Evolutionary conservation across 2,329 filamentous ascomycete species (phyloP).

Genomic region (Neonectria sp.): DNA sequence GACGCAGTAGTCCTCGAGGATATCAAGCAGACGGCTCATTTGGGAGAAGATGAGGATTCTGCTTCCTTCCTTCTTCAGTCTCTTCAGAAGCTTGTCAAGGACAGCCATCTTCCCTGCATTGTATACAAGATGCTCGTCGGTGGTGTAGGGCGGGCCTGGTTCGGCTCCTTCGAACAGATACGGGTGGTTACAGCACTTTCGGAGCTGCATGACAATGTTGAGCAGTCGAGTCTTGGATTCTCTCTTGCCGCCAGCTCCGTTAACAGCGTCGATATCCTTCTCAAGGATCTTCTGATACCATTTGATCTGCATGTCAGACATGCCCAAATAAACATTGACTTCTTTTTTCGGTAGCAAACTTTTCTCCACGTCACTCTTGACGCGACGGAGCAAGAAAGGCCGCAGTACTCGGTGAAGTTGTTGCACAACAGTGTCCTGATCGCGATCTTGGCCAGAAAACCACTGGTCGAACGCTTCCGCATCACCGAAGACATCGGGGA

Average conservation of each 20-base stretch:
- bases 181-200: slow-evolving; percentile 98
- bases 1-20: slow-evolving; percentile 97
- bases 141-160: slow-evolving; percentile 97
- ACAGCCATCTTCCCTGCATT: slow-evolving; percentile 99
- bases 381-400: slow-evolving; percentile 93
- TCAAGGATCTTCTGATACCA: slow-evolving; percentile 99
- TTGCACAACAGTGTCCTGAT: slow-evolving; percentile 96
- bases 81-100: slow-evolving; percentile 89
- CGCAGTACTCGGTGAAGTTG: slow-evolving; percentile 94
- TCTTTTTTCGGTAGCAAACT: slow-evolving; percentile 98
- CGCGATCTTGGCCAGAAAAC: slow-evolving; percentile 92
- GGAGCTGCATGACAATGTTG: slow-evolving; percentile 99
- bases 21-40: slow-evolving; percentile 97
- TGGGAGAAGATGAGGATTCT: slow-evolving; percentile 99
- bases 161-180: slow-evolving; percentile 98
- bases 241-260: slow-evolving; percentile 94
- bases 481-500: slow-evolving; percentile 99
- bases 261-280: slow-evolving; percentile 99
- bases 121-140: slow-evolving; percentile 93
- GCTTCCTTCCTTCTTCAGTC: slow-evolving; percentile 89
- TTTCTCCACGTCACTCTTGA: slow-evolving; percentile 98
- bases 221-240: slow-evolving; percentile 97
- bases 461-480: slow-evolving; percentile 97
- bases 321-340: slow-evolving; percentile 95
- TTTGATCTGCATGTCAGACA: slow-evolving; percentile 99